Evolutionary conservation across 1,284 basidiomycete species (phyloP).

Genomic region (Cystobasidium sp.): DNA sequence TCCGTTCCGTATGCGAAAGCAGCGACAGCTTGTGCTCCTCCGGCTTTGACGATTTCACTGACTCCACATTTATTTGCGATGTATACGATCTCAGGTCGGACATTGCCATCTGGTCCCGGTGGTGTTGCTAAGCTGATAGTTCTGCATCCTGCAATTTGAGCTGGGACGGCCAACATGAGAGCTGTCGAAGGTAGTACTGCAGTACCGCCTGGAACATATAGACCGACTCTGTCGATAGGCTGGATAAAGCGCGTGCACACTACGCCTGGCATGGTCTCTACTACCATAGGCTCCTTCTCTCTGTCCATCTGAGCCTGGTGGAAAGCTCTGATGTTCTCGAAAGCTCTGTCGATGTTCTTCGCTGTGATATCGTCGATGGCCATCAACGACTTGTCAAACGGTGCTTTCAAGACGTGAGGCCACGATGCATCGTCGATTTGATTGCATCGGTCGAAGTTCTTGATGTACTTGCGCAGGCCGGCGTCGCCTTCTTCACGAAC

Average conservation of each 20-base stretch:
- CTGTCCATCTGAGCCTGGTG: constrained; percentile 63
- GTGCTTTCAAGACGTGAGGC: constrained; percentile 59
- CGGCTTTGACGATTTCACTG: constrained; percentile 85
- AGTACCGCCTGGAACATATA: constrained; percentile 97
- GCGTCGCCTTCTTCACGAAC: constrained; percentile 83
- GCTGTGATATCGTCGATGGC: constrained; percentile 67
- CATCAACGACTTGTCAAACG: constrained; percentile 60
- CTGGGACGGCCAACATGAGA: constrained; percentile 96
- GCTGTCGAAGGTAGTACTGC: constrained; percentile 96
- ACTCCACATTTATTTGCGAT: constrained; percentile 87
- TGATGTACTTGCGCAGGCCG: constrained; percentile 85
- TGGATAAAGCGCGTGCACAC: constrained; percentile 91
- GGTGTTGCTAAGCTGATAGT: constrained; percentile 94
- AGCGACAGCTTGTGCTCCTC: constrained; percentile 96
- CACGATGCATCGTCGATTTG: constrained; percentile 67
- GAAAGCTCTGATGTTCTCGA: constrained; percentile 75
- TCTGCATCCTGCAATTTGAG: constrained; percentile 93
- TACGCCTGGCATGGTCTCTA: constrained; percentile 98
- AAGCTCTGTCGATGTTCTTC: constrained; percentile 87
- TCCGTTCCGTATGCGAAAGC: constrained; percentile 96
- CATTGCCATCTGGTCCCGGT: constrained; percentile 83
- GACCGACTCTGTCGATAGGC: constrained; percentile 89
- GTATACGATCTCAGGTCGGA: constrained; percentile 94
- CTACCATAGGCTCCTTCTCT: constrained; percentile 67
- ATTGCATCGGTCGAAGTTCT: constrained; percentile 84